phyloP scores from a whole-genome alignment of 2,329 filamentous ascomycete species.

The Venturia asperata region DNA sequence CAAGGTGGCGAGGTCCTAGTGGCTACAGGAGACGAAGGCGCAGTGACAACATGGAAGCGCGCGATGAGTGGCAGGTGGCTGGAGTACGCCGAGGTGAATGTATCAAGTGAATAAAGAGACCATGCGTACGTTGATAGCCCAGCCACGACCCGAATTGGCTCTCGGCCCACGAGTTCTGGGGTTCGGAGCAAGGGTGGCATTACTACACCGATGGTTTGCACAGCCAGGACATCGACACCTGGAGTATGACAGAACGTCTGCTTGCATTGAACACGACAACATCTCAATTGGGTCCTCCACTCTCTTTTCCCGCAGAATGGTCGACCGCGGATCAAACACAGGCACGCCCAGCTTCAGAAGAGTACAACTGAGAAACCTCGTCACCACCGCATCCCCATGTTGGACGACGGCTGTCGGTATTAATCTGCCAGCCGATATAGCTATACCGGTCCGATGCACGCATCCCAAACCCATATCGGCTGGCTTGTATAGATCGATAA shows the following conservation, averaged over 20 bases:
- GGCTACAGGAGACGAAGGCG: constrained; percentile 70
- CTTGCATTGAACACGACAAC: background rate
- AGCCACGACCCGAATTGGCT: background rate
- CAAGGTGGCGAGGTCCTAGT: constrained; percentile 58
- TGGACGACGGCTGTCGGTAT: too few relatives aligned
- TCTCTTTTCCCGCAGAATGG: background rate
- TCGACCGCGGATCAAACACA: too few relatives aligned
- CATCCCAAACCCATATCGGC: too few relatives aligned
- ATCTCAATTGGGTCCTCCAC: background rate
- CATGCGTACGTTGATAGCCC: background rate
- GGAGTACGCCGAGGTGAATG: constrained; percentile 33
- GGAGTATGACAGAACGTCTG: background rate
- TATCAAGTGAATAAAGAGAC: background rate
- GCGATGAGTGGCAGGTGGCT: constrained; percentile 40
- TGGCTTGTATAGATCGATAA: too few relatives aligned
- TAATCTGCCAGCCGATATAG: too few relatives aligned
- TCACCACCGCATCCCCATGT: too few relatives aligned
- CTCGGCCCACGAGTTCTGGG: background rate
- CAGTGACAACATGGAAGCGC: constrained; percentile 45
- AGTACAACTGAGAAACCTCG: too few relatives aligned
- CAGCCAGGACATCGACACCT: background rate
- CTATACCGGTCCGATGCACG: too few relatives aligned
- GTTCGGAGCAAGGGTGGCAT: background rate
- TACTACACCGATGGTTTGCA: background rate
- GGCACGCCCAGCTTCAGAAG: too few relatives aligned